These are phyloP conservation scores for Colletotrichum incanum DNA, from an alignment of 2,329 filamentous ascomycete genomes.

Conservation along the genomic window DNA sequence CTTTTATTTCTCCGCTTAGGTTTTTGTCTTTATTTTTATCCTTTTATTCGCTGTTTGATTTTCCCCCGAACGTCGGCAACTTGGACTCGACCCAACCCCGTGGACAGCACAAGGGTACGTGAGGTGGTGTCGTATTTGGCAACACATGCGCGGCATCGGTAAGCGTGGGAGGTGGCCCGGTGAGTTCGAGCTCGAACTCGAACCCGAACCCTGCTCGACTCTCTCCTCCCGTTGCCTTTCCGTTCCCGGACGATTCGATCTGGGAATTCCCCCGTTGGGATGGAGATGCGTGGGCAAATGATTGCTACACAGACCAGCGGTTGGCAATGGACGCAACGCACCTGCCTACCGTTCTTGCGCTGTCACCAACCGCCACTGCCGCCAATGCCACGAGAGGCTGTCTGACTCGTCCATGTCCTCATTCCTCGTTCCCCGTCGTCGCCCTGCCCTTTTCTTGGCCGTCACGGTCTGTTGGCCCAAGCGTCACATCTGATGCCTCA, in stretches of 20 bases:
- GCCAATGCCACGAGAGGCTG: not conserved
- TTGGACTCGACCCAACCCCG: no score
- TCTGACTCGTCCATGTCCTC: not conserved
- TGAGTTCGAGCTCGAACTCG: no score
- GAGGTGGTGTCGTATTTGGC: no score
- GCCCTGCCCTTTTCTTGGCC: not conserved
- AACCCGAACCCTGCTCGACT: no score
- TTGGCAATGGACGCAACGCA: constrained; percentile 28
- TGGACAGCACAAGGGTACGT: no score
- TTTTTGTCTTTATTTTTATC: no score
- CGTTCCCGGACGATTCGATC: not conserved
- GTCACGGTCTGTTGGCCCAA: constrained; percentile 1
- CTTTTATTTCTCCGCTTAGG: not conserved
- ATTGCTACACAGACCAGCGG: constrained; percentile 31
- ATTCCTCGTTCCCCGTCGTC: not conserved
- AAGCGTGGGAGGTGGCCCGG: no score
- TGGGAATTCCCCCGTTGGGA: not conserved
- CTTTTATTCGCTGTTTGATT: no score
- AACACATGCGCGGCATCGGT: no score
- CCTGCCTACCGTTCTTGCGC: constrained; percentile 29
- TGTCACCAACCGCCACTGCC: not conserved
- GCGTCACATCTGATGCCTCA: constrained; percentile 9
- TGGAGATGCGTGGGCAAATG: not conserved
- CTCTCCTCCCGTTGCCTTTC: not conserved
- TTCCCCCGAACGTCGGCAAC: no score